Conservation (phyloP, 371 early-diverging fungal species). For the Syncephalastrum contaminatum region DNA sequence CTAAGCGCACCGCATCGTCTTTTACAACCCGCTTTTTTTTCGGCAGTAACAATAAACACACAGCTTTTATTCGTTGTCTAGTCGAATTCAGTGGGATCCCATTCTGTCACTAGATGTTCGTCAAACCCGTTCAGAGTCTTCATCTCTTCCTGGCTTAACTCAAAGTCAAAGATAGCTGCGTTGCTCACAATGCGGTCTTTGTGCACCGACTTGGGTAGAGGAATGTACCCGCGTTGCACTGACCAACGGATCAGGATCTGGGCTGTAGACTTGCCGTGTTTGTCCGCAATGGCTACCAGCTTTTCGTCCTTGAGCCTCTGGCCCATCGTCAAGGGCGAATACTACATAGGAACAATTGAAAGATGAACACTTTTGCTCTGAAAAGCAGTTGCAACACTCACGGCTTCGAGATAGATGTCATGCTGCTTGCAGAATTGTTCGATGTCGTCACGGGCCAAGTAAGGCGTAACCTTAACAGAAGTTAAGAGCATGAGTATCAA, state of each 20-base stretch:
- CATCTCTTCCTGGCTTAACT: slow-evolving; percentile 55
- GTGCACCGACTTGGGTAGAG: slow-evolving; percentile 57
- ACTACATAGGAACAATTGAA: slow-evolving; percentile 9
- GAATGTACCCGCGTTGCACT: slow-evolving; percentile 43
- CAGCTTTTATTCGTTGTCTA: slow-evolving; percentile 10
- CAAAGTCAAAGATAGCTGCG: slow-evolving; percentile 52
- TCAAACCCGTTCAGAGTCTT: slow-evolving; percentile 40
- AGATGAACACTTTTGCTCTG: background rate
- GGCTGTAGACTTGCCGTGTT: slow-evolving; percentile 45
- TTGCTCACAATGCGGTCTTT: slow-evolving; percentile 54
- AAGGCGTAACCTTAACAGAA: slow-evolving; percentile 31
- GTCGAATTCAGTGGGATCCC: slow-evolving; percentile 28
- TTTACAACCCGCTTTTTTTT: slow-evolving; percentile 1
- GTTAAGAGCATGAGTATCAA: too few relatives aligned
- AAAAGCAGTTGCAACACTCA: background rate
- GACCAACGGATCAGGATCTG: slow-evolving; percentile 40
- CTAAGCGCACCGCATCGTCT: slow-evolving; percentile 39
- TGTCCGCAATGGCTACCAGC: slow-evolving; percentile 43
- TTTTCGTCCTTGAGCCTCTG: slow-evolving; percentile 42
- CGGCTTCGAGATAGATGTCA: slow-evolving; percentile 52
- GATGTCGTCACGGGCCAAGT: slow-evolving; percentile 40
- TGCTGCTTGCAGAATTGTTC: slow-evolving; percentile 44
- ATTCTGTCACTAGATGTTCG: slow-evolving; percentile 35
- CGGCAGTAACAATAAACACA: slow-evolving; percentile 6
- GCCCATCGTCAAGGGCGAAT: slow-evolving; percentile 56